A percentile compares a stretch with the other conserved stretches of the same genome.
These are phyloP conservation scores for Chlorella sp. DNA, from an alignment of 139 green algal species.

Conservation along the genomic window DNA sequence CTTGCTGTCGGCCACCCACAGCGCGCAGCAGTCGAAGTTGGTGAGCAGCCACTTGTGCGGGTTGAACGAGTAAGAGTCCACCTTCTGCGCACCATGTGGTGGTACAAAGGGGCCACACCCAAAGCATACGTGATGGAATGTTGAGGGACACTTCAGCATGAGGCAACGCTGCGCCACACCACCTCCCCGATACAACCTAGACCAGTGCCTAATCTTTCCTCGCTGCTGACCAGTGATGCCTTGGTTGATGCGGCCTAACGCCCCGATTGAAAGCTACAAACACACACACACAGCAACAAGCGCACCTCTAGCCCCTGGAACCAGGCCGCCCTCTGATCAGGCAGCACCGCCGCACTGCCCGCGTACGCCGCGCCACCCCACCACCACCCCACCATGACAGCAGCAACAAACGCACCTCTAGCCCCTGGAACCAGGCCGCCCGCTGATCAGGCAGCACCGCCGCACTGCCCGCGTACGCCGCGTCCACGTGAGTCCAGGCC, in stretches of 20 bases:
- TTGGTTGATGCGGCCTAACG: too few species aligned
- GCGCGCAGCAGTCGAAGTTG: conserved; percentile 76
- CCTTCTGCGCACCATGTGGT: conserved; percentile 1
- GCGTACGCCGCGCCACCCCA: conserved; percentile 71
- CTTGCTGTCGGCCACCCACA: conserved; percentile 60
- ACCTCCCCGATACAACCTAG: background rate
- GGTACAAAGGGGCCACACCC: background rate
- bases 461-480: conserved; percentile 68
- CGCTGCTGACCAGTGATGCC: background rate
- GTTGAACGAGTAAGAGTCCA: conserved; percentile 66
- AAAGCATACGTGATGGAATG: background rate
- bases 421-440: conserved; percentile 42
- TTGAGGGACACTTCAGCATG: background rate
- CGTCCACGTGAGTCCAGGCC: conserved; percentile 74
- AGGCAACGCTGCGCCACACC: background rate
- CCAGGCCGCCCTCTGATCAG: conserved; percentile 46
- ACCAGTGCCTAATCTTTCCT: background rate
- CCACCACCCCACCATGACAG: background rate
- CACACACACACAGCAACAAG: background rate
- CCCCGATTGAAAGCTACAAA: background rate
- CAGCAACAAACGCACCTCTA: conserved; percentile 22
- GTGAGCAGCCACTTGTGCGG: conserved; percentile 77
- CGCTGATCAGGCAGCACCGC: conserved; percentile 59
- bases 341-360: conserved; percentile 49
- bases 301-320: conserved; percentile 45